phyloP scores from a whole-genome alignment of 352 stramenopile genomes.

The Phytopythium kandeliae region DNA sequence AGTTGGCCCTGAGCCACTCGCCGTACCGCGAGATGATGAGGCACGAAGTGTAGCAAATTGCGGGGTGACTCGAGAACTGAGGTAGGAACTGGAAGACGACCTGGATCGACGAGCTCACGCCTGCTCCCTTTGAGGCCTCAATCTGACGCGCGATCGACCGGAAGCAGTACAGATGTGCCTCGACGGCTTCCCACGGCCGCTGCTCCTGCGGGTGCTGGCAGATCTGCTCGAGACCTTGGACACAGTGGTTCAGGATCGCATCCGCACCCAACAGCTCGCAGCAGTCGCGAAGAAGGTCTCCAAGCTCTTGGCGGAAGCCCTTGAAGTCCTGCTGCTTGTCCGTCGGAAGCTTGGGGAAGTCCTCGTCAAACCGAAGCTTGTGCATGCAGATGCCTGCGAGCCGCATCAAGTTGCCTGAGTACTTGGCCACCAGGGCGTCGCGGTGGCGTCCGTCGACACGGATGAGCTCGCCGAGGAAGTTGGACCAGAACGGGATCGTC shows the following conservation, averaged over 20 bases:
- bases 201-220: constrained; percentile 41
- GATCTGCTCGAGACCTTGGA: constrained; percentile 63
- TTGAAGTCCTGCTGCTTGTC: constrained; percentile 86
- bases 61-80: constrained; percentile 66
- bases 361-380: constrained; percentile 71
- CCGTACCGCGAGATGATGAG: constrained; percentile 82
- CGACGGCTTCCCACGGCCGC: constrained; percentile 68
- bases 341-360: constrained; percentile 47
- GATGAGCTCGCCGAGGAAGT: constrained; percentile 47
- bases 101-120: constrained; percentile 42
- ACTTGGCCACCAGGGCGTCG: constrained; percentile 27
- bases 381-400: constrained; percentile 73
- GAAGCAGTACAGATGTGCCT: constrained; percentile 81
- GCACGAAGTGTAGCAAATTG: constrained; percentile 83
- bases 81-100: constrained; percentile 75
- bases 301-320: constrained; percentile 66
- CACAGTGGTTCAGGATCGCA: constrained; percentile 67
- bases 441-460: constrained; percentile 6
- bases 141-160: constrained; percentile 80
- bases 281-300: constrained; percentile 78
- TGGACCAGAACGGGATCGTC: constrained; percentile 83
- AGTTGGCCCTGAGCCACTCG: constrained; percentile 55
- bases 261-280: constrained; percentile 69
- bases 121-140: constrained; percentile 24
- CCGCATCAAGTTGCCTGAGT: constrained; percentile 44